These are phyloP conservation scores for Saksenaea vasiformis DNA, from an alignment of 371 early-diverging fungal genomes.

Conservation along the genomic window DNA sequence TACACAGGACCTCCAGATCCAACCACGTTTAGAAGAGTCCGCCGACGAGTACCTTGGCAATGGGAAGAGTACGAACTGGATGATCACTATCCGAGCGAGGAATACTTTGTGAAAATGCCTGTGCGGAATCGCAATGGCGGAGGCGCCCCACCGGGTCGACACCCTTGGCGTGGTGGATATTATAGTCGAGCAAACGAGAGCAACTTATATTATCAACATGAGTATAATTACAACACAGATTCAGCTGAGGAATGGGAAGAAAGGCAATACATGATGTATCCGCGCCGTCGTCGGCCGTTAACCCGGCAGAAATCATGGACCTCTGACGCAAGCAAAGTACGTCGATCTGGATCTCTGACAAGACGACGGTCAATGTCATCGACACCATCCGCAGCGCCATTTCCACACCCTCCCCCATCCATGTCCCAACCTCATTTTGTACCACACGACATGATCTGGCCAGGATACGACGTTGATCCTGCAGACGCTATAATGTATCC, in stretches of 20 bases:
- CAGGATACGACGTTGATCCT: not conserved
- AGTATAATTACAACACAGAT: not conserved
- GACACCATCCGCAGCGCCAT: not conserved
- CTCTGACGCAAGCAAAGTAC: not conserved
- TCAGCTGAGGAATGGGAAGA: not conserved
- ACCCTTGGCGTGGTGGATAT: not conserved
- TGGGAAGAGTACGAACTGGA: not conserved
- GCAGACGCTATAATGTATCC: not conserved
- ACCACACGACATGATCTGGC: not conserved
- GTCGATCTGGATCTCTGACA: not conserved
- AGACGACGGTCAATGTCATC: not conserved
- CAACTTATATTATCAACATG: not conserved
- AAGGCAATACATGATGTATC: not conserved
- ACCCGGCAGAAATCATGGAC: not conserved
- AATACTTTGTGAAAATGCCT: not conserved
- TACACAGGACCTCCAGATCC: not conserved
- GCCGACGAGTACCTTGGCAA: not conserved
- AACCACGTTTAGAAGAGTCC: not conserved
- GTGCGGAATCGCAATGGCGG: not conserved
- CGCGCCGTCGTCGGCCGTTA: not conserved
- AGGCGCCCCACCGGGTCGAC: not conserved
- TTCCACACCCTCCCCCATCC: not conserved
- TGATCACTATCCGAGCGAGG: not conserved
- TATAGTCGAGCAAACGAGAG: not conserved
- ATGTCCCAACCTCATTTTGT: not conserved